Evolutionary conservation across 2,329 filamentous ascomycete species (phyloP).

Genomic region (Sclerotiophoma versabilis): DNA sequence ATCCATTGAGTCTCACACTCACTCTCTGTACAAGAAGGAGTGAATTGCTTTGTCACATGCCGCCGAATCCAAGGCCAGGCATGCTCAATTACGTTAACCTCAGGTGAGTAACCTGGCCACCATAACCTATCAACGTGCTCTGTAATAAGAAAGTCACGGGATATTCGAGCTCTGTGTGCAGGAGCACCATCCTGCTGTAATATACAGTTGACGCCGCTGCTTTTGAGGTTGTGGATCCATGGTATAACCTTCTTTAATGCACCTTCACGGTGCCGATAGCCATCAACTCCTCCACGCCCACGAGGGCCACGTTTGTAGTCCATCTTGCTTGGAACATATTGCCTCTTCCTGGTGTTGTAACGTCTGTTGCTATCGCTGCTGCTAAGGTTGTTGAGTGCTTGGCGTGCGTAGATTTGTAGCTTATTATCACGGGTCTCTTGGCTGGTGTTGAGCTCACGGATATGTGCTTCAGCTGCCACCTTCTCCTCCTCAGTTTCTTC

Average conservation of each 20-base stretch:
- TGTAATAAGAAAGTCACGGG: background rate
- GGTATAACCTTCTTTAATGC: background rate
- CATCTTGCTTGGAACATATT: background rate
- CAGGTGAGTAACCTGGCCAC: slow-evolving; percentile 4
- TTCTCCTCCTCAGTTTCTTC: background rate
- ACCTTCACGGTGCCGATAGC: background rate
- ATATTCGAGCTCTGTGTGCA: background rate
- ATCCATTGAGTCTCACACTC: background rate
- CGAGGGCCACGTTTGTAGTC: background rate
- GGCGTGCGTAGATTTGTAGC: background rate
- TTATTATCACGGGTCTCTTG: background rate
- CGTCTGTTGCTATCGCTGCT: background rate
- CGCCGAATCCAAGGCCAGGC: background rate
- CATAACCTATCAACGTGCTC: background rate
- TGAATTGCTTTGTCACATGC: background rate
- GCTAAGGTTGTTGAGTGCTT: background rate
- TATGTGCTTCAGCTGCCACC: background rate
- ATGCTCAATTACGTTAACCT: background rate
- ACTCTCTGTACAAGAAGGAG: background rate
- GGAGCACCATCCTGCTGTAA: background rate
- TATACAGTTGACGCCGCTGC: background rate
- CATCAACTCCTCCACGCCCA: background rate
- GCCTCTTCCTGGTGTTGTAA: background rate
- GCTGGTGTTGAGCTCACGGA: background rate
- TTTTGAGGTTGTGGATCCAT: background rate